Base-by-base conservation (phyloP, 805 yeast species). In the Tanozyma kutaoensis region DNA sequence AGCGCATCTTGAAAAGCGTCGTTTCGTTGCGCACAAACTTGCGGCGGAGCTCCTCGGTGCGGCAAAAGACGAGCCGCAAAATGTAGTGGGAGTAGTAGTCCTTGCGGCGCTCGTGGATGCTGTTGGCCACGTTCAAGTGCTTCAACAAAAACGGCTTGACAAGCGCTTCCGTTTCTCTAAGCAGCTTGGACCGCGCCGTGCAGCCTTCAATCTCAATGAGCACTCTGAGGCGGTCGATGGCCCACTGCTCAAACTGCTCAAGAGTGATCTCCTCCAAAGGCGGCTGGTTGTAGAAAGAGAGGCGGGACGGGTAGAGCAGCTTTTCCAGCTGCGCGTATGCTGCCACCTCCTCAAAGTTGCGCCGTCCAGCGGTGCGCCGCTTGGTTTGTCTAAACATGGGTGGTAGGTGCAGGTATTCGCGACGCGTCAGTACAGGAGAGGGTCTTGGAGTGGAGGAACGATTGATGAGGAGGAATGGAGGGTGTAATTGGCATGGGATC, bases 171-270 rank as follows among this genome's bases (percentile, higher is more conserved):
- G 72, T 69, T 31, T 85, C 95, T 37, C 67, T 69, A 25, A 67
- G 45, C 1, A 66, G 49, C 41, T 73, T 72, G 33, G 75, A 73
- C 39, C 93, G 63, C 14, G 76, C 71, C 23, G 66, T 43, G 36
- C 79, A 70, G 1, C 82, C 67, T 43, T 88, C 96, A 27, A 91
- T 76, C 45, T 84, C 95, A 29, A 85, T 67, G 32, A 91, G 60
- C 7, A 91, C 70, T 44, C 77, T 74, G 35, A 88, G 61, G 33
- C 99, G 58, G 44, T 88, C 97, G 29, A 91, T 76, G 4, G 97
- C 97, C 95, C 96, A 91, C 4, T 66, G 63, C 53, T 91, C 98
- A 51, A 91, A 91, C 42, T 91, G 81, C 36, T 86, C 96, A 12
- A 91, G 52, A 0, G 96, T 82, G 41, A 91, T 75, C 50, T 91